Percentiles rank a stretch among this genome's conserved stretches.
phyloP scores from a whole-genome alignment of 306 rosid genomes.

The Quercus alba region DNA sequence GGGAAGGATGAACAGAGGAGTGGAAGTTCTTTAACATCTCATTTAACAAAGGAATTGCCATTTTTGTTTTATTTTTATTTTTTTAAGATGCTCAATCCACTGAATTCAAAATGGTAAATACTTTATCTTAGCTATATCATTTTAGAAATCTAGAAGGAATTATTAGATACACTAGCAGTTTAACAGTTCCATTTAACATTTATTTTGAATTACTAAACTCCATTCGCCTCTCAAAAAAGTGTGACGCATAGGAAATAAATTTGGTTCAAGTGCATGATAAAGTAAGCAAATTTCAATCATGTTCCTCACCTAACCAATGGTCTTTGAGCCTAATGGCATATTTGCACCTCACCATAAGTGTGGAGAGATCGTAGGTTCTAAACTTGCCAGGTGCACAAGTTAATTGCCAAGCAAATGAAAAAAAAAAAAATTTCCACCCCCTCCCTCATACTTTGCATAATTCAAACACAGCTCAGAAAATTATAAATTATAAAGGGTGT shows the following conservation, averaged over 20 bases:
- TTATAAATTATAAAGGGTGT: not conserved
- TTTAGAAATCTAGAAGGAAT: not conserved
- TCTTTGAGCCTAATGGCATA: not conserved
- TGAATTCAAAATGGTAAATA: not conserved
- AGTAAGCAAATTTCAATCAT: not conserved
- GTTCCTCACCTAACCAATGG: not conserved
- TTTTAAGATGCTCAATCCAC: not conserved
- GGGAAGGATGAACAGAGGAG: not conserved
- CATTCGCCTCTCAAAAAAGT: not conserved
- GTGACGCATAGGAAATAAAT: not conserved
- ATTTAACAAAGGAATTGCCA: not conserved
- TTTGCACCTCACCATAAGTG: not conserved
- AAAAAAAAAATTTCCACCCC: not conserved
- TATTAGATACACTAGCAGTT: not conserved
- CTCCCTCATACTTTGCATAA: not conserved
- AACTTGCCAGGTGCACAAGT: not conserved
- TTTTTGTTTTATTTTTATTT: no score
- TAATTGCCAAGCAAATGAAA: not conserved
- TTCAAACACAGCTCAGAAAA: not conserved
- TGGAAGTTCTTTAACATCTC: not conserved
- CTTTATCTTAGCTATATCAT: not conserved
- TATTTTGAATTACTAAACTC: not conserved
- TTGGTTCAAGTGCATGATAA: not conserved
- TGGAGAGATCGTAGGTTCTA: not conserved
- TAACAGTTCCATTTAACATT: not conserved